Conservation (phyloP, 78 protist genomes). For the Dictyostelium capitatum region DNA sequence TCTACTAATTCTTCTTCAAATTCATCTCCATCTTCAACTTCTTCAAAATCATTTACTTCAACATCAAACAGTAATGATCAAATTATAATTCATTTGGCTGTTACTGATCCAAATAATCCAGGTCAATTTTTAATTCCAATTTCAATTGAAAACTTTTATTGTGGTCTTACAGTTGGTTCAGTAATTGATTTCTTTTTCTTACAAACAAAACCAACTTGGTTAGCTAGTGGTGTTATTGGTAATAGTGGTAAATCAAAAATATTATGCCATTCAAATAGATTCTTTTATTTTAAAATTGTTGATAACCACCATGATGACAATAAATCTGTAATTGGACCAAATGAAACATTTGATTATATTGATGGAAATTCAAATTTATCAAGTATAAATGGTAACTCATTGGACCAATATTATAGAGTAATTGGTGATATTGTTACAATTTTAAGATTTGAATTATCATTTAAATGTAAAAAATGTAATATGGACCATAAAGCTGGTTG, state of each 20-base stretch:
- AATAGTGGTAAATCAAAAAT: background rate
- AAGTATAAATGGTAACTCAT: background rate
- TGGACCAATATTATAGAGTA: slow-evolving; percentile 2
- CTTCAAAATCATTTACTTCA: background rate
- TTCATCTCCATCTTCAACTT: background rate
- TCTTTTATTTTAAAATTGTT: slow-evolving; percentile 17
- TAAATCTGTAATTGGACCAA: no score
- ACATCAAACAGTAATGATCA: background rate
- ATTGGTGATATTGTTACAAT: slow-evolving; percentile 31
- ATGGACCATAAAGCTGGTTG: background rate
- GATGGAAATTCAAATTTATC: background rate
- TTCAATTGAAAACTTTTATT: slow-evolving; percentile 18
- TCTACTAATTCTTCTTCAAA: no score
- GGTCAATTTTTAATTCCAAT: background rate
- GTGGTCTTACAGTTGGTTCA: slow-evolving; percentile 25
- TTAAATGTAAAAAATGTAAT: slow-evolving; percentile 27
- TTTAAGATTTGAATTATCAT: slow-evolving; percentile 10
- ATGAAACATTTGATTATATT: slow-evolving; percentile 15
- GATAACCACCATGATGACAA: background rate
- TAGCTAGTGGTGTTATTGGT: background rate
- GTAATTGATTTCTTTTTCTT: slow-evolving; percentile 30
- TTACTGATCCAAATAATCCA: slow-evolving; percentile 17
- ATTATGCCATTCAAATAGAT: slow-evolving; percentile 33
- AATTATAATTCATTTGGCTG: background rate
- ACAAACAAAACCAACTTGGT: background rate